Percentiles rank a stretch among this genome's conserved stretches.
Evolutionary conservation across 345 rosid genomes (phyloP).

Genomic region (Kernera saxatilis): DNA sequence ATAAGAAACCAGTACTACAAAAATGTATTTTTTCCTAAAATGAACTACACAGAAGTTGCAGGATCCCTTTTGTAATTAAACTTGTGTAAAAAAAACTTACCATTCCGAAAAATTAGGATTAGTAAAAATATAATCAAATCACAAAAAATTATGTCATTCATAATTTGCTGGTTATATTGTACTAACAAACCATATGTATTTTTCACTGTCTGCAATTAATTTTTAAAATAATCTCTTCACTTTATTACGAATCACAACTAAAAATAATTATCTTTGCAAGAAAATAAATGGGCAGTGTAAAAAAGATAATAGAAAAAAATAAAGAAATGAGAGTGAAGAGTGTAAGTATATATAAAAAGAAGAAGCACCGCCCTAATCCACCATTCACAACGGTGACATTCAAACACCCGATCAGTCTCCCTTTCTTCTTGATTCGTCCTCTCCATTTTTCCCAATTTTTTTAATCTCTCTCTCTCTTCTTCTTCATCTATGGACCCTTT

Average conservation of each 20-base stretch:
- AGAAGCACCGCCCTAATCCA: conserved; percentile 37
- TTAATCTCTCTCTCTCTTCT: conserved; percentile 21
- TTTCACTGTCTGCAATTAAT: too few relatives aligned
- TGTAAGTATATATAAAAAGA: conserved; percentile 16
- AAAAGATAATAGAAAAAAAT: neutral
- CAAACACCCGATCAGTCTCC: conserved; percentile 27
- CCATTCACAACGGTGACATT: conserved; percentile 37
- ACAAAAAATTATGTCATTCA: too few relatives aligned
- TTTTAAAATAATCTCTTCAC: neutral
- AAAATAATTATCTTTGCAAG: neutral
- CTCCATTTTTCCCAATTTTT: conserved; percentile 18
- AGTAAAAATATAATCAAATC: too few relatives aligned
- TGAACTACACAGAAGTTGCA: too few relatives aligned
- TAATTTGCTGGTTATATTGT: too few relatives aligned
- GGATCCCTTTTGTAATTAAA: too few relatives aligned
- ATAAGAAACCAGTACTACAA: too few relatives aligned
- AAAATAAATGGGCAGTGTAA: neutral
- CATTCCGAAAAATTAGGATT: too few relatives aligned
- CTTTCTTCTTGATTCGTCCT: conserved; percentile 37
- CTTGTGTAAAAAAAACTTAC: too few relatives aligned
- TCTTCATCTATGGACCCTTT: conserved; percentile 34
- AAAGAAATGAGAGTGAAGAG: conserved; percentile 9
- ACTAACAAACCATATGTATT: too few relatives aligned
- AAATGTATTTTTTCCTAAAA: too few relatives aligned
- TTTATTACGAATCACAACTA: neutral